These are phyloP conservation scores for Lentinula novae-zelandiae DNA, from an alignment of 1,284 basidiomycete species.

Conservation along the genomic window DNA sequence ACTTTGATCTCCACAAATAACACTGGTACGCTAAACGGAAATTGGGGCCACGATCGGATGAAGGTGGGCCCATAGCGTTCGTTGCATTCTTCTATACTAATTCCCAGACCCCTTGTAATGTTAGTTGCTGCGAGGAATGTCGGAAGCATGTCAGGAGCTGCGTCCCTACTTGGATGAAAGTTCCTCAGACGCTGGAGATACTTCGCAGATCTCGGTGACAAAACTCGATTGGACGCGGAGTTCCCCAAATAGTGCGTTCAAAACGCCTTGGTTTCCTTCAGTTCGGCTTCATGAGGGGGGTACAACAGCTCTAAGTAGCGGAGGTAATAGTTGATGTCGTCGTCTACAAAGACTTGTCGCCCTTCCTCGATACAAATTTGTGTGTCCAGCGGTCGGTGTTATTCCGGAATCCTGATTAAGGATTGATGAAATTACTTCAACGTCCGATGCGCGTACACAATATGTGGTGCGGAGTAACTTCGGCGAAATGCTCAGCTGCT, in stretches of 20 bases:
- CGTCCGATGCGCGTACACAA: background rate
- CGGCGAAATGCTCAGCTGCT: conserved; percentile 8
- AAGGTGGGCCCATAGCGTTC: conserved; percentile 17
- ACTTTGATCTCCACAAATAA: conserved; percentile 25
- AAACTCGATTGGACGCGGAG: conserved; percentile 2
- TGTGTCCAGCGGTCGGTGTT: background rate
- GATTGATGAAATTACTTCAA: background rate
- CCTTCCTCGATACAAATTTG: background rate
- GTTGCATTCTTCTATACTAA: background rate
- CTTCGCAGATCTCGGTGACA: background rate
- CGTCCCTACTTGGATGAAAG: background rate
- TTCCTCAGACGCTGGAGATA: background rate
- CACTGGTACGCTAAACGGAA: conserved; percentile 30
- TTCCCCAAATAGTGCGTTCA: background rate
- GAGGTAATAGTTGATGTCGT: background rate
- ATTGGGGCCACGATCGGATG: conserved; percentile 33
- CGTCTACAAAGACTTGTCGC: background rate
- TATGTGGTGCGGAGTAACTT: background rate
- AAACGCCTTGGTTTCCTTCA: conserved; percentile 6
- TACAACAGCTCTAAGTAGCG: background rate
- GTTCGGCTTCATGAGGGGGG: background rate
- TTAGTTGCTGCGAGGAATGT: conserved; percentile 1
- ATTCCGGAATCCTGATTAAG: background rate
- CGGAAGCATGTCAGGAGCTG: conserved; percentile 1
- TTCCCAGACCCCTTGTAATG: background rate